These are phyloP conservation scores for Alternaria sp. DNA, from an alignment of 2,329 filamentous ascomycete genomes.

Conservation along the genomic window DNA sequence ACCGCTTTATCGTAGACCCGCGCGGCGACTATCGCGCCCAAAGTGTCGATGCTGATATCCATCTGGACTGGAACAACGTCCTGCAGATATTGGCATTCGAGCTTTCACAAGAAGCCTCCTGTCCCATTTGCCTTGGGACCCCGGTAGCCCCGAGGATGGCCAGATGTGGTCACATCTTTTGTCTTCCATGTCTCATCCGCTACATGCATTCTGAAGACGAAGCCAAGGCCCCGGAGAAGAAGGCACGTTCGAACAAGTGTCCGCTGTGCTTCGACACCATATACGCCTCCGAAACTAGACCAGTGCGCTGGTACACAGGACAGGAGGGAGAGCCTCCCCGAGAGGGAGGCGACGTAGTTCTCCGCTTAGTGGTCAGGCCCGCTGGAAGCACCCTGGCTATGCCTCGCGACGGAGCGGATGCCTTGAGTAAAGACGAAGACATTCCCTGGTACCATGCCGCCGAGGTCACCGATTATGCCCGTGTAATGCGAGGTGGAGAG, in stretches of 20 bases:
- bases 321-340: constrained; percentile 83
- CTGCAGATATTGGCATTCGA: constrained; percentile 90
- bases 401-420: constrained; percentile 80
- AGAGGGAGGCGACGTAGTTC: constrained; percentile 86
- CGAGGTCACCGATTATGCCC: constrained; percentile 92
- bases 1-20: constrained; percentile 93
- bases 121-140: constrained; percentile 92
- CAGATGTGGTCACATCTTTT: constrained; percentile 96
- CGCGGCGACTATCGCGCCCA: constrained; percentile 80
- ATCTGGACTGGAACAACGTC: constrained; percentile 89
- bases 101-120: constrained; percentile 86
- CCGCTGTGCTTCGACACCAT: constrained; percentile 94
- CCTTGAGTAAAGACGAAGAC: constrained; percentile 73
- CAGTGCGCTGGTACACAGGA: constrained; percentile 88
- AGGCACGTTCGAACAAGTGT: constrained; percentile 88
- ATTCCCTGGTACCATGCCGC: constrained; percentile 95
- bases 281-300: constrained; percentile 88
- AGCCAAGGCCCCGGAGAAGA: constrained; percentile 68
- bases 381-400: constrained; percentile 85
- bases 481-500: constrained; percentile 92
- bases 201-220: constrained; percentile 91
- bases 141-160: constrained; percentile 97
- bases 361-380: constrained; percentile 83
- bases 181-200: constrained; percentile 87
- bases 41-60: constrained; percentile 83